Base-by-base conservation (phyloP, 2,329 filamentous ascomycete species). In the Trichoderma simmonsii region DNA sequence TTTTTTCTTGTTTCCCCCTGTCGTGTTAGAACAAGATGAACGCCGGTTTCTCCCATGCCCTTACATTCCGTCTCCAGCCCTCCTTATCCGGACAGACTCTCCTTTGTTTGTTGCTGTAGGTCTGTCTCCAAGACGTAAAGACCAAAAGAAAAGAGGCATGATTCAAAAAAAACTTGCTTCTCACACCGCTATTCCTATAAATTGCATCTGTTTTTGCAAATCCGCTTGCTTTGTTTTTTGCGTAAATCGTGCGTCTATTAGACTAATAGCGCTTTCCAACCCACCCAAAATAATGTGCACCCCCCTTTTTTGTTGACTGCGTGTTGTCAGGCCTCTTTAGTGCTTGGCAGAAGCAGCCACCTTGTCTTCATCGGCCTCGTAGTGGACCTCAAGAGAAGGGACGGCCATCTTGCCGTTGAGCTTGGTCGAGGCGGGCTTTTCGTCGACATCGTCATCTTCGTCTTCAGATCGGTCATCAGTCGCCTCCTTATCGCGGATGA, bases 401-500 rank as follows among this genome's bases (percentile, higher is more conserved):
- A 73, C 60, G 3, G 57, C 61, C 54, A 67, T 67, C 14, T 54
- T 64, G 21, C 61, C 54, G 15, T n/a, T 57, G 4, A 28, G 32
- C 39, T 71, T 71, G 34, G 15, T 26, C 1, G 36, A n/a, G n/a
- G 21, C 6, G 11, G 72, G 74, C 62, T 75, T 70, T 74, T 81
- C 76, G 34, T 81, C 76, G 34, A 78, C 80, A 79, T 86, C 85
- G 30, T 90, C 88, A 7, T 89, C 88, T 36, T 90, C 89, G 24
- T 81, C 84, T 63, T 93, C 91, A 73, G 91, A 93, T 73, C 92
- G 87, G 73, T 94, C 92, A 78, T 95, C 93, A 65, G 90, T 87
- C 39, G 86, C 87, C 24, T 86, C 85, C 67, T 88, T 87, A 76
- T 87, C 87, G 56, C 88, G 85, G 21, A 92, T 83, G 75, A 93